Evolutionary conservation across 208 protist species (phyloP).

Genomic region (Trypanosoma grayi): DNA sequence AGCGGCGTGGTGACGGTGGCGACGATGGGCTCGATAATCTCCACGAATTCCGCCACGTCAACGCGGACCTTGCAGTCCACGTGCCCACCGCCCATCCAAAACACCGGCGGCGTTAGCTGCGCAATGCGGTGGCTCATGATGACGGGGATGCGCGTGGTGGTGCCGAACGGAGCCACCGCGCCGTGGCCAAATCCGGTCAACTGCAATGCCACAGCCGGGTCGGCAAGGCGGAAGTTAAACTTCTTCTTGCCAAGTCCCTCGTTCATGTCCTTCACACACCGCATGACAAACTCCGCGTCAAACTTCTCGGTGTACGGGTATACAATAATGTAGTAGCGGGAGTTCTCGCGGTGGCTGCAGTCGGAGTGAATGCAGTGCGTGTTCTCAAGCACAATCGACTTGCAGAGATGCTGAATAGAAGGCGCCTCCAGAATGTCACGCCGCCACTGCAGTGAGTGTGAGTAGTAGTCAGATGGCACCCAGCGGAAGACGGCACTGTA

Average conservation of each 20-base stretch:
- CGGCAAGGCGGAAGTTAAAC: constrained; percentile 83
- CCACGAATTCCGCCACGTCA: constrained; percentile 60
- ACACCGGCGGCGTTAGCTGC: constrained; percentile 40
- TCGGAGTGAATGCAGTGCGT: constrained; percentile 77
- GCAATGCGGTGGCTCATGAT: constrained; percentile 59
- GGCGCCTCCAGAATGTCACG: constrained; percentile 70
- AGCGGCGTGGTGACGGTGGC: constrained; percentile 62
- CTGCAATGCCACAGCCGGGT: constrained; percentile 37
- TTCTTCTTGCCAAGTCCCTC: constrained; percentile 84
- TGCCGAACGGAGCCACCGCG: constrained; percentile 74
- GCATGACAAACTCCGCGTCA: constrained; percentile 65
- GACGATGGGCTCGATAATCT: constrained; percentile 57
- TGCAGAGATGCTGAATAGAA: constrained; percentile 87
- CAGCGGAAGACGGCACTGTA: constrained; percentile 66
- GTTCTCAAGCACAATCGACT: constrained; percentile 92
- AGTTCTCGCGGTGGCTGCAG: constrained; percentile 66
- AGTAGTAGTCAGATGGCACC: constrained; percentile 90
- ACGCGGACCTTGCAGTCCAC: constrained; percentile 81
- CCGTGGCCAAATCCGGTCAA: constrained; percentile 74
- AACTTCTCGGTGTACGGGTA: constrained; percentile 84
- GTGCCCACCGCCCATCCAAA: constrained; percentile 82
- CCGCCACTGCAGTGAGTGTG: constrained; percentile 74
- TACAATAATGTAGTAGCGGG: constrained; percentile 81
- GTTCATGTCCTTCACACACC: constrained; percentile 59
- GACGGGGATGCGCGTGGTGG: constrained; percentile 46